A percentile compares a stretch with the other conserved stretches of the same genome.
Evolutionary conservation across 495 filamentous ascomycete species (phyloP).

Genomic region (Aspergillus sclerotiicarbonarius): DNA sequence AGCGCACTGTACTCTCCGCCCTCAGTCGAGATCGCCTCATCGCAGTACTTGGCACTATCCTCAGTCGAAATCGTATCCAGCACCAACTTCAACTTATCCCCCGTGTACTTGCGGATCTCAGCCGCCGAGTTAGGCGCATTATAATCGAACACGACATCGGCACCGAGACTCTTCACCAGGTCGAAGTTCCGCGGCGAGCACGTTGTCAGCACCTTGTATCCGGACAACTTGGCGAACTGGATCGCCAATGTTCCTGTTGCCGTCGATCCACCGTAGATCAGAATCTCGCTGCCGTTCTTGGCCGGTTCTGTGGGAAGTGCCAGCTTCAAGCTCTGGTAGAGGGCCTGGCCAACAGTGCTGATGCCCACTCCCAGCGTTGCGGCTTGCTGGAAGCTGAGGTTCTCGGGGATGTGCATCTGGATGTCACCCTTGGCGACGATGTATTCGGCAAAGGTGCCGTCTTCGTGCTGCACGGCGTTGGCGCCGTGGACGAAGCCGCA

Average conservation of each 20-base stretch:
- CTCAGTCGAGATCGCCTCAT: conserved; percentile 35
- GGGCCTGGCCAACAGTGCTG: not conserved
- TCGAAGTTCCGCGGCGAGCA: conserved; percentile 5
- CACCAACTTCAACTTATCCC: not conserved
- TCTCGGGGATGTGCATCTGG: not conserved
- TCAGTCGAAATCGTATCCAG: conserved; percentile 22
- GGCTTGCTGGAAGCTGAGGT: conserved; percentile 5
- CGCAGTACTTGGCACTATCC: conserved; percentile 32
- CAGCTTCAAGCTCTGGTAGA: conserved; percentile 2
- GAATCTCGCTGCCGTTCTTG: not conserved
- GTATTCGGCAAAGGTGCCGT: conserved; percentile 2
- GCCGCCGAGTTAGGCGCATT: not conserved
- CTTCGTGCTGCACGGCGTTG: conserved; percentile 4
- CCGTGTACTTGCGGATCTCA: not conserved
- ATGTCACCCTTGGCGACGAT: not conserved
- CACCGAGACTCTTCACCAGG: not conserved
- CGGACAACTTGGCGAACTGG: conserved; percentile 4
- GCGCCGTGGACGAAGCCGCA: conserved; percentile 2
- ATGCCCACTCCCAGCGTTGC: conserved; percentile 3
- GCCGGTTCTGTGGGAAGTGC: not conserved
- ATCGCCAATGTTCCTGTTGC: not conserved
- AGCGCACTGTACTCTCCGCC: conserved; percentile 31
- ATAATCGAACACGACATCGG: conserved; percentile 1
- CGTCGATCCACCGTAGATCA: conserved; percentile 2
- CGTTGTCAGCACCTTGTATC: conserved; percentile 1